phyloP scores from a whole-genome alignment of 176 grass and related monocot species.

The Oryza officinalis region DNA sequence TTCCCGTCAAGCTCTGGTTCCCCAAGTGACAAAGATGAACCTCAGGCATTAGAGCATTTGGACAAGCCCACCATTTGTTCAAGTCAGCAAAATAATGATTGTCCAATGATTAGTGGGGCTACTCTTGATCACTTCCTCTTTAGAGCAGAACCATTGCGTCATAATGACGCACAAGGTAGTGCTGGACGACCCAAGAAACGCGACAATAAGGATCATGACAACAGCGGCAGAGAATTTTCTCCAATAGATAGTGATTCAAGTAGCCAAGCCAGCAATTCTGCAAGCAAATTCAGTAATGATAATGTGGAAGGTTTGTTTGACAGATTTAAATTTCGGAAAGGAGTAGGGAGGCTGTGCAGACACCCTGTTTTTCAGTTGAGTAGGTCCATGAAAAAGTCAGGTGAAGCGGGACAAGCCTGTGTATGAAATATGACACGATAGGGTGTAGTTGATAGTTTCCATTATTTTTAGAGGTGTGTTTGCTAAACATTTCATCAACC shows the following conservation, averaged over 20 bases:
- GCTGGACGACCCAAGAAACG: slow-evolving; percentile 19
- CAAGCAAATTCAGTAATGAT: slow-evolving; percentile 38
- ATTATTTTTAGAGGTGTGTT: not conserved
- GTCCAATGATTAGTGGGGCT: slow-evolving; percentile 52
- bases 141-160: slow-evolving; percentile 44
- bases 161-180: slow-evolving; percentile 32
- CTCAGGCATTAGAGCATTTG: slow-evolving; percentile 39
- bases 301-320: slow-evolving; percentile 59
- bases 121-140: slow-evolving; percentile 70
- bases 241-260: slow-evolving; percentile 15
- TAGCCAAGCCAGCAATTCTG: slow-evolving; percentile 32
- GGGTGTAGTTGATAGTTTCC: slow-evolving; percentile 25
- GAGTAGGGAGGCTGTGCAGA: slow-evolving; percentile 70
- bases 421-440: slow-evolving; percentile 57
- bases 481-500: slow-evolving; percentile 22
- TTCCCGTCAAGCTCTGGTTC: slow-evolving; percentile 53
- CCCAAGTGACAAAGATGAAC: slow-evolving; percentile 67
- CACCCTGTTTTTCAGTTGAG: slow-evolving; percentile 84
- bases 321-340: slow-evolving; percentile 84
- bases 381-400: slow-evolving; percentile 75
- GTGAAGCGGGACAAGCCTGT: slow-evolving; percentile 78
- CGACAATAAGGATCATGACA: slow-evolving; percentile 27
- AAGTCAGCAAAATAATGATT: slow-evolving; percentile 41
- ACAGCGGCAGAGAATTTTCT: slow-evolving; percentile 16
- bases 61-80: slow-evolving; percentile 26